Evolutionary conservation across 1,139 yeast genomes (phyloP).

Genomic region (Protomyces pachydermus): DNA sequence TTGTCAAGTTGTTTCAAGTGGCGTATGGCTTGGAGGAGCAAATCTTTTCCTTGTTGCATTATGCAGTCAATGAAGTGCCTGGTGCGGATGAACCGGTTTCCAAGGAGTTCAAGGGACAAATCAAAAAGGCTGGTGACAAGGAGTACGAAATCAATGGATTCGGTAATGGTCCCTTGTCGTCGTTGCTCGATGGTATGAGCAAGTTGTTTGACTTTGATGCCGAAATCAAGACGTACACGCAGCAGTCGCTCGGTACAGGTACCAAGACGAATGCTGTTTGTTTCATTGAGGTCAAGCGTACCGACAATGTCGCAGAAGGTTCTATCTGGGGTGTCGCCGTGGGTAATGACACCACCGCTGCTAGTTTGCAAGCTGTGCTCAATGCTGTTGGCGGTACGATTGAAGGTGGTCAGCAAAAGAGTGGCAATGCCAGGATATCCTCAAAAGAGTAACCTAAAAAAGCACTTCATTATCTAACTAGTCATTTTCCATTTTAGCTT

Average conservation of each 20-base stretch:
- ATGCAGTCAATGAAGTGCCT: slow-evolving; percentile 38
- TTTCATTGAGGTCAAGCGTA: slow-evolving; percentile 58
- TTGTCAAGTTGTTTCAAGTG: slow-evolving; percentile 65
- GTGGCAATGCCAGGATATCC: slow-evolving; percentile 4
- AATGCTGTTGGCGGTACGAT: slow-evolving; percentile 25
- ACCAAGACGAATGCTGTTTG: slow-evolving; percentile 86
- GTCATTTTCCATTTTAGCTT: no score
- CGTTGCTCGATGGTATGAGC: slow-evolving; percentile 73
- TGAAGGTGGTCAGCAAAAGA: slow-evolving; percentile 20
- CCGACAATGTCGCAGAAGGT: slow-evolving; percentile 39
- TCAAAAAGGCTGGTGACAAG: slow-evolving; percentile 47
- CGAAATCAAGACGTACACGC: slow-evolving; percentile 79
- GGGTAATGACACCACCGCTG: slow-evolving; percentile 86
- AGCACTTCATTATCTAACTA: no score
- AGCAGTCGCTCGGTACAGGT: slow-evolving; percentile 87
- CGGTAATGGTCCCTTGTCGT: slow-evolving; percentile 95
- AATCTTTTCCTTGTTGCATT: slow-evolving; percentile 36
- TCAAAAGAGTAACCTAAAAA: neutral
- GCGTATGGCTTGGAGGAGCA: slow-evolving; percentile 55
- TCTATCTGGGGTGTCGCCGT: slow-evolving; percentile 85
- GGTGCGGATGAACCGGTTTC: slow-evolving; percentile 38
- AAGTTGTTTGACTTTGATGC: slow-evolving; percentile 53
- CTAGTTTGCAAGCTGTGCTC: slow-evolving; percentile 68
- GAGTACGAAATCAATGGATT: slow-evolving; percentile 45
- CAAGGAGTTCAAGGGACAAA: slow-evolving; percentile 50